Evolutionary conservation across 768 basidiomycete genomes (phyloP), one percentile per base, ranked within the genome.

Genomic region (Auricularia sp.): DNA sequence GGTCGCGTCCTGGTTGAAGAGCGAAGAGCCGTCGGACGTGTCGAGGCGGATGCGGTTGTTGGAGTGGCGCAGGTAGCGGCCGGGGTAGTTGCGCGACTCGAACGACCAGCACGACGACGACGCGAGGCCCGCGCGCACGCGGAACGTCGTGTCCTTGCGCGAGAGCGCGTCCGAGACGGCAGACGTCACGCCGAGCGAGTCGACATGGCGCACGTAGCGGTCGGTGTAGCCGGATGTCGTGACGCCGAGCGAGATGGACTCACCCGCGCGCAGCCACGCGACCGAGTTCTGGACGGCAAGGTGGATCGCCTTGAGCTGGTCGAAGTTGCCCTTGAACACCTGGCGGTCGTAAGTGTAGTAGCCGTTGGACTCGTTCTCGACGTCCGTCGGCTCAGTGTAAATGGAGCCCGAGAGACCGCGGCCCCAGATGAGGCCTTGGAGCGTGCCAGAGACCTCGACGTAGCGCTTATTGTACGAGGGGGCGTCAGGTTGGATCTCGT

Each of bases 311-410:
- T 56, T 56, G 54, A 56, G 10, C 54, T 56, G 54, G 54, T 56
- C 54, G 29, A 56, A 56, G 54, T 29, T 56, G 21, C n/a, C n/a
- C 54, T 56, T 56, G 54, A 56, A 56, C 10, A 56, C 54, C 21
- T 56, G 54, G 54, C 54, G 54, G 29, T 56, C 54, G 54, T 56
- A 56, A 10, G 54, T 56, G 21, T 56, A 56, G 54, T 56, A 56
- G 14, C 54, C 54, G 54, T 56, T 56, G 14, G 24, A 10, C 54
- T 56, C 54, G 54, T 56, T 56, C 54, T 56, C 54, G 10, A 56
- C 54, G 29, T 56, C 54, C 54, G 54, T 56, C 29, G 54, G 54
- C 54, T 56, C 54, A 10, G 54, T 56, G 21, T 56, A 56, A 21
- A 56, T 56, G n/a, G 54, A 56, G 54, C 54, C 29, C 29, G 54